phyloP scores from a whole-genome alignment of 805 yeast genomes.

The Candida coleopterorum region DNA sequence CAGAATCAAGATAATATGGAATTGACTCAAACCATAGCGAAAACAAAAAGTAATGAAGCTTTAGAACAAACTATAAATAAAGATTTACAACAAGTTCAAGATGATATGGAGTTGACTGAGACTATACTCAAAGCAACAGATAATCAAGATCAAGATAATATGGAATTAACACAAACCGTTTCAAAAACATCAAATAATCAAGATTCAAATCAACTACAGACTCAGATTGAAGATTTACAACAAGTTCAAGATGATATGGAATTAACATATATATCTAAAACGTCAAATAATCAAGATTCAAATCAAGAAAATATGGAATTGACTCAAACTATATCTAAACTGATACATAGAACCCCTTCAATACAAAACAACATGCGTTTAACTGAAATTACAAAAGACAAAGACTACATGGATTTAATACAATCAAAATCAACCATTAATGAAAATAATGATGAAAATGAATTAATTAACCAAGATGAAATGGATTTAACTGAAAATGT shows the following conservation, averaged over 20 bases:
- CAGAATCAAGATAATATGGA: background rate
- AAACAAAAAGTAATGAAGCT: background rate
- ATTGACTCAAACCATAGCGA: background rate
- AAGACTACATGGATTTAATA: too few species aligned
- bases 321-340: constrained; percentile 13
- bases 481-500: too few species aligned
- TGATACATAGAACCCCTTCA: too few species aligned
- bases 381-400: too few species aligned
- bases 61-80: too few species aligned
- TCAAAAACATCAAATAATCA: background rate
- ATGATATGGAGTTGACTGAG: background rate
- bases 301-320: constrained; percentile 15
- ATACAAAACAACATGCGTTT: too few species aligned
- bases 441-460: too few species aligned
- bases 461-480: too few species aligned
- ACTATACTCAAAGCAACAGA: constrained; percentile 9
- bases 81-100: background rate
- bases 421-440: too few species aligned
- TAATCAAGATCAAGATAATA: background rate
- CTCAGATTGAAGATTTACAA: too few species aligned
- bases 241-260: background rate
- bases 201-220: background rate
- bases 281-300: background rate
- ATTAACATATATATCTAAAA: constrained; percentile 3
- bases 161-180: constrained; percentile 19